Evolutionary conservation across 2,329 filamentous ascomycete species (phyloP).

Genomic region (Paracorniculantispora psalliotae): DNA sequence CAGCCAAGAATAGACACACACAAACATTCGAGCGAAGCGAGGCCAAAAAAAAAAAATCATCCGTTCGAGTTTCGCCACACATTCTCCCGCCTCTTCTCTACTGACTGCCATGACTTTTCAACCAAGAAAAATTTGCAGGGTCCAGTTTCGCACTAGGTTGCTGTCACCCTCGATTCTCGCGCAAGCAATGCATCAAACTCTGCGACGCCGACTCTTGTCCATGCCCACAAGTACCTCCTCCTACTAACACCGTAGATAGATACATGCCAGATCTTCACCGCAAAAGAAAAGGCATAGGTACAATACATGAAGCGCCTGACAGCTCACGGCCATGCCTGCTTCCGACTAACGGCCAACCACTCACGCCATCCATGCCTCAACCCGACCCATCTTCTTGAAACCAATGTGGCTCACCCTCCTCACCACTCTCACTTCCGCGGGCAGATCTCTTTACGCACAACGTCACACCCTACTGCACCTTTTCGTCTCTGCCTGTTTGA

Average conservation of each 20-base stretch:
- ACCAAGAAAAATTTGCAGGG: neutral
- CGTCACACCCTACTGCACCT: neutral
- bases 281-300: neutral
- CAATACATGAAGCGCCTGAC: neutral
- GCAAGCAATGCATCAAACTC: neutral
- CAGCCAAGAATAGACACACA: neutral
- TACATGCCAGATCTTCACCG: neutral
- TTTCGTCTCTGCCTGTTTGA: neutral
- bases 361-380: neutral
- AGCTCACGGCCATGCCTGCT: neutral
- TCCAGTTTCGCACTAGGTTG: neutral
- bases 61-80: neutral
- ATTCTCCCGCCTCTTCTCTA: neutral
- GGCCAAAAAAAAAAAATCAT: neutral
- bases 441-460: neutral
- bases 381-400: constrained; percentile 5
- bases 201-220: neutral
- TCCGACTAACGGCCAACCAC: neutral
- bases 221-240: neutral
- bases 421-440: neutral
- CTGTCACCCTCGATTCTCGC: neutral
- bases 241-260: neutral
- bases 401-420: neutral
- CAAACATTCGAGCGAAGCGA: no score
- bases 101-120: neutral